These are phyloP conservation scores for Pelargonium citronellum DNA, from an alignment of 441 rosid species.

Conservation along the genomic window DNA sequence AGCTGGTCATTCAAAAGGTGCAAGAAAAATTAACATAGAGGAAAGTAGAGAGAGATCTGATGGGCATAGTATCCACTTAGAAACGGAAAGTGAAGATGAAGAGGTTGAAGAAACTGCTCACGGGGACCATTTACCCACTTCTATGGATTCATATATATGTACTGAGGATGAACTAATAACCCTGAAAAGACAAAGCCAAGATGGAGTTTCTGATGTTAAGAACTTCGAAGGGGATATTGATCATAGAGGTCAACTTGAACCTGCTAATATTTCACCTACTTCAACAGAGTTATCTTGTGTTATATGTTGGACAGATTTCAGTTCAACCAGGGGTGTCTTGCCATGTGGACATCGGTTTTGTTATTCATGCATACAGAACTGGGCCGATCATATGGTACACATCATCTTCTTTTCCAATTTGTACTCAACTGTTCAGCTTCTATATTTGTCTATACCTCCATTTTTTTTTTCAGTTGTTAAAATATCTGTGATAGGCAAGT, in stretches of 20 bases:
- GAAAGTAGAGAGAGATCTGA: constrained; percentile 40
- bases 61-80: constrained; percentile 19
- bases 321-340: constrained; percentile 79
- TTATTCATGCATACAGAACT: constrained; percentile 71
- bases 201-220: constrained; percentile 22
- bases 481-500: background rate
- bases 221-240: constrained; percentile 21
- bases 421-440: constrained; percentile 1
- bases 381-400: constrained; percentile 76
- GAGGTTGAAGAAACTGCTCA: constrained; percentile 41
- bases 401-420: constrained; percentile 15
- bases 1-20: constrained; percentile 21
- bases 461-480: background rate
- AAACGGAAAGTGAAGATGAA: constrained; percentile 27
- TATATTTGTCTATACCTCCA: background rate
- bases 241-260: constrained; percentile 24
- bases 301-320: constrained; percentile 88
- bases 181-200: constrained; percentile 23
- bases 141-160: constrained; percentile 21
- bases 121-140: constrained; percentile 21
- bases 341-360: constrained; percentile 97
- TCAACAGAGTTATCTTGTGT: constrained; percentile 65
- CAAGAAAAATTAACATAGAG: constrained; percentile 16
- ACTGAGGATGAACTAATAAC: constrained; percentile 11
- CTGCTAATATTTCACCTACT: constrained; percentile 23